phyloP scores from a whole-genome alignment of 2,329 filamentous ascomycete species.

The Endothia cerciana region DNA sequence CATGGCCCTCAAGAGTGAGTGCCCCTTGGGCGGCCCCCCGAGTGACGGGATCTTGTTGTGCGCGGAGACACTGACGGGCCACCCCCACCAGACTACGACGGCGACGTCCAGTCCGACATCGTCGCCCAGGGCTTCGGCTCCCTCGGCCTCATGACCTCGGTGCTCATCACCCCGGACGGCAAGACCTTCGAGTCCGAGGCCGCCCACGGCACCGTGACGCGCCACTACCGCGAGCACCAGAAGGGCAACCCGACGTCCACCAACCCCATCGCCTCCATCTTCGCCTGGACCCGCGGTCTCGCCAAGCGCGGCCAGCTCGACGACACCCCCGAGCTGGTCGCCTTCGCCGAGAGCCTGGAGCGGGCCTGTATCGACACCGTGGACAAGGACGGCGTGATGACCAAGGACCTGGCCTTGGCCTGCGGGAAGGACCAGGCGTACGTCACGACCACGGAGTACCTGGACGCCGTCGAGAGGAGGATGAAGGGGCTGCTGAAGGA shows the following conservation, averaged over 20 bases:
- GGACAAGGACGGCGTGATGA: conserved; percentile 94
- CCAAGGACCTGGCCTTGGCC: conserved; percentile 96
- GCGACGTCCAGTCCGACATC: conserved; percentile 98
- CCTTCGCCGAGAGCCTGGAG: conserved; percentile 91
- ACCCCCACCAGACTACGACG: conserved; percentile 81
- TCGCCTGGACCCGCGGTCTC: conserved; percentile 96
- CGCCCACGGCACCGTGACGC: conserved; percentile 96
- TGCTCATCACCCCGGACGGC: conserved; percentile 94
- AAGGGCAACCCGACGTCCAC: conserved; percentile 97
- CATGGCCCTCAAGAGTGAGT: conserved; percentile 96
- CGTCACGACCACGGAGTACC: conserved; percentile 90
- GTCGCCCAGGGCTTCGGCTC: conserved; percentile 98
- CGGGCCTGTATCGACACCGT: conserved; percentile 93
- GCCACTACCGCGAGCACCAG: conserved; percentile 98
- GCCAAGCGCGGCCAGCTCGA: conserved; percentile 93
- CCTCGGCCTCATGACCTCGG: conserved; percentile 96
- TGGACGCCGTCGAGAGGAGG: conserved; percentile 88
- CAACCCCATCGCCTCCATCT: conserved; percentile 98
- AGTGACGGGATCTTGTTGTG: neutral
- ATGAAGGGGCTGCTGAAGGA: conserved; percentile 80
- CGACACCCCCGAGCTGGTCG: conserved; percentile 85
- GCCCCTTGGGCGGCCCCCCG: neutral
- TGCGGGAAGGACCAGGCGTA: conserved; percentile 89
- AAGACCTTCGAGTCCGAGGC: conserved; percentile 98
- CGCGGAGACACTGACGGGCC: too few species aligned